phyloP scores from a whole-genome alignment of 176 grass and related monocot species.

The Raddia guianensis region DNA sequence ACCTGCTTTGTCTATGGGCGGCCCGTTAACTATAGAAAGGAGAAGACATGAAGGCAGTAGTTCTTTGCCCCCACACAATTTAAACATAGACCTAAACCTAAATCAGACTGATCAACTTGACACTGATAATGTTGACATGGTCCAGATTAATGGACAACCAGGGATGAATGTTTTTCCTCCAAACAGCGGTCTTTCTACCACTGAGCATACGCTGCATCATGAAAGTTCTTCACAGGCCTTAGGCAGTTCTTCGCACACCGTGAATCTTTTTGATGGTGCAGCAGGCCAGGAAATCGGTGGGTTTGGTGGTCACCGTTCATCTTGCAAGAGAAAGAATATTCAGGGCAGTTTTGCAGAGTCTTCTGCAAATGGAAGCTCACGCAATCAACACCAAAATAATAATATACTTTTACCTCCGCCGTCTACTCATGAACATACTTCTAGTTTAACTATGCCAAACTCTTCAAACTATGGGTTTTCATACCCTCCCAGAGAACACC shows the following conservation, averaged over 20 bases:
- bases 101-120: constrained; percentile 62
- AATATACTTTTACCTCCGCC: constrained; percentile 35
- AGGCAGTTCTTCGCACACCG: constrained; percentile 37
- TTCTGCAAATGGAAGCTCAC: constrained; percentile 54
- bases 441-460: constrained; percentile 36
- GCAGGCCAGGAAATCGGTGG: constrained; percentile 15
- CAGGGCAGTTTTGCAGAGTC: constrained; percentile 51
- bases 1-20: constrained; percentile 38
- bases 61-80: constrained; percentile 48
- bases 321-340: constrained; percentile 60
- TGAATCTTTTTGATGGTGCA: constrained; percentile 27
- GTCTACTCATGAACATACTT: constrained; percentile 31
- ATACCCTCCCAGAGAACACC: constrained; percentile 39
- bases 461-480: constrained; percentile 38
- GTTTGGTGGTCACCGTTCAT: constrained; percentile 23
- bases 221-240: constrained; percentile 26
- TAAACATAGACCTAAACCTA: constrained; percentile 62
- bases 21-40: constrained; percentile 43
- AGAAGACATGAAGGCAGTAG: constrained; percentile 49
- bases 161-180: constrained; percentile 31
- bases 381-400: constrained; percentile 36
- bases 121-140: constrained; percentile 40
- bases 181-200: constrained; percentile 35
- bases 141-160: constrained; percentile 30
- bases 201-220: constrained; percentile 21